Evolutionary conservation across 371 early-diverging fungal species (phyloP).

Genomic region (Catenaria anguillulae): DNA sequence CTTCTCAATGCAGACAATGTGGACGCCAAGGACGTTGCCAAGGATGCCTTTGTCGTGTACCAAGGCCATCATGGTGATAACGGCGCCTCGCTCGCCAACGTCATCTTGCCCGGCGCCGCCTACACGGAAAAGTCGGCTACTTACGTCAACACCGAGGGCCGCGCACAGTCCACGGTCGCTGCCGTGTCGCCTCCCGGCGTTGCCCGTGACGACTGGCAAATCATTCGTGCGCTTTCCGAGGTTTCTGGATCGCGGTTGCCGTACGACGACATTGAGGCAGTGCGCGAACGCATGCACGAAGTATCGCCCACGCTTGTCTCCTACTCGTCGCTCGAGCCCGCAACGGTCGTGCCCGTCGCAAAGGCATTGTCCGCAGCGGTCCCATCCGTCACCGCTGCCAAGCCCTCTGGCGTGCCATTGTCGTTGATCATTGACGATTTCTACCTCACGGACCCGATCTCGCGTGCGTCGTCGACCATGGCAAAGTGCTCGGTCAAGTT

Average conservation of each 20-base stretch:
- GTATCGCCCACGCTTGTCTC: slow-evolving; percentile 68
- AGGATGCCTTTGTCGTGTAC: slow-evolving; percentile 91
- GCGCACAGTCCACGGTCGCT: slow-evolving; percentile 78
- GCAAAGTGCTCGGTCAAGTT: slow-evolving; percentile 78
- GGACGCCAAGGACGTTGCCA: slow-evolving; percentile 51
- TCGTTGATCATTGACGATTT: slow-evolving; percentile 62
- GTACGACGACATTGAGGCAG: slow-evolving; percentile 65
- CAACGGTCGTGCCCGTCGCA: slow-evolving; percentile 28
- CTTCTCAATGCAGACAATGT: slow-evolving; percentile 86
- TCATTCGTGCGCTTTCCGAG: slow-evolving; percentile 88
- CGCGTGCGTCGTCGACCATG: slow-evolving; percentile 88
- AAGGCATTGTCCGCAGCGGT: neutral
- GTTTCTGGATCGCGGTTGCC: slow-evolving; percentile 68
- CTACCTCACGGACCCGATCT: slow-evolving; percentile 87
- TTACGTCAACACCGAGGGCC: slow-evolving; percentile 90
- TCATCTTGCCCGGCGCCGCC: slow-evolving; percentile 88
- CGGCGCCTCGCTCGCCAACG: slow-evolving; percentile 88
- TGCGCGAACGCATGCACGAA: slow-evolving; percentile 73
- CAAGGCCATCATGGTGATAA: slow-evolving; percentile 97
- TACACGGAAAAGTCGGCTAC: slow-evolving; percentile 94
- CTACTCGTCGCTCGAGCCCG: slow-evolving; percentile 51
- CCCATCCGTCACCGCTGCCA: too few relatives aligned
- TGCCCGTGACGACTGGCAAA: slow-evolving; percentile 96
- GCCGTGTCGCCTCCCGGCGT: slow-evolving; percentile 81
- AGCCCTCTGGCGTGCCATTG: slow-evolving; percentile 6